Evolutionary conservation across 2,329 filamentous ascomycete species (phyloP).

Genomic region (Cordyceps farinosa): DNA sequence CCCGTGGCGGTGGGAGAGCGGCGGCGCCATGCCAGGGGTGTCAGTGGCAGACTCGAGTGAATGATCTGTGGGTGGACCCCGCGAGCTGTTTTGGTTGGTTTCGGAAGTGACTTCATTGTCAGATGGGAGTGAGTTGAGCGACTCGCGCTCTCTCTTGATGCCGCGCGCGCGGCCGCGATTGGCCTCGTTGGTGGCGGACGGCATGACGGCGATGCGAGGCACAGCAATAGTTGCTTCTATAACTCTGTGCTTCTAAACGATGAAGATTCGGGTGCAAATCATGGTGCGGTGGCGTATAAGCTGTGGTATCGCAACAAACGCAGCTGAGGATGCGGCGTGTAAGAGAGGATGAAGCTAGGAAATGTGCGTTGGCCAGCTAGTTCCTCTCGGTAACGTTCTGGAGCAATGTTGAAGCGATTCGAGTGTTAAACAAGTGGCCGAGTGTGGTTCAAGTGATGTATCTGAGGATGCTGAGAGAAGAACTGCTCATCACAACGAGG

Average conservation of each 20-base stretch:
- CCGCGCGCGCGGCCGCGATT: not conserved
- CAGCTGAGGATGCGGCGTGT: not conserved
- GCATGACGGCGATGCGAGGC: not conserved
- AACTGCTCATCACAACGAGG: not conserved
- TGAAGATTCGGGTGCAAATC: not conserved
- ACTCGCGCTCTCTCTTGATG: conserved; percentile 16
- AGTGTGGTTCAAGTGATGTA: not conserved
- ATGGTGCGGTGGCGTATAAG: not conserved
- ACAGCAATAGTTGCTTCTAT: not conserved
- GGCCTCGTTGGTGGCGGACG: not conserved
- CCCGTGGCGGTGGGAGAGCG: conserved; percentile 24
- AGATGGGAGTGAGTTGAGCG: conserved; percentile 15
- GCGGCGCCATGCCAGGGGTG: conserved; percentile 1
- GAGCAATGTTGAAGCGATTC: not conserved
- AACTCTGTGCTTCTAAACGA: not conserved
- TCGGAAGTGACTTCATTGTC: conserved; percentile 8
- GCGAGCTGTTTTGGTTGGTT: not conserved
- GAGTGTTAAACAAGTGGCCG: not conserved
- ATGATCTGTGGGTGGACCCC: not conserved
- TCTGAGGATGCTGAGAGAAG: not conserved
- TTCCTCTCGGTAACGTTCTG: not conserved
- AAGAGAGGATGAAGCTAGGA: not conserved
- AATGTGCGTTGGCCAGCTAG: not conserved
- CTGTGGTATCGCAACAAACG: not conserved
- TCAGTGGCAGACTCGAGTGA: conserved; percentile 14